These are phyloP conservation scores for Piper betle DNA, from an alignment of 164 flowering plant species.

Conservation along the genomic window DNA sequence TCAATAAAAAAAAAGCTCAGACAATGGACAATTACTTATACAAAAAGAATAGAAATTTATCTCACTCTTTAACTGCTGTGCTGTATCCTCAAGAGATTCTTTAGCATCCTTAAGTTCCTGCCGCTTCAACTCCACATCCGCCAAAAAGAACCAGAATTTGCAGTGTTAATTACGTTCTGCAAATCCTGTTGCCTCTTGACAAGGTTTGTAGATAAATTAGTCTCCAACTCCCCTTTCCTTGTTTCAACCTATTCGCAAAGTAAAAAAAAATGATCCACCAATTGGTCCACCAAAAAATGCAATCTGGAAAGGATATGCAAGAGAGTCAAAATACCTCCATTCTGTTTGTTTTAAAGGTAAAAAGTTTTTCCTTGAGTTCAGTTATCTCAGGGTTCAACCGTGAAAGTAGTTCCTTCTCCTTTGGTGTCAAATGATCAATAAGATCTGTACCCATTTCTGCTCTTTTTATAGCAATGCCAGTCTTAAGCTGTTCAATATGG, in stretches of 20 bases:
- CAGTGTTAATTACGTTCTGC: slow-evolving; percentile 42
- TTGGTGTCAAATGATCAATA: slow-evolving; percentile 68
- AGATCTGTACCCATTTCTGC: slow-evolving; percentile 95
- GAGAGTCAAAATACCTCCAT: slow-evolving; percentile 47
- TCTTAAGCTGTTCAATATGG: slow-evolving; percentile 77
- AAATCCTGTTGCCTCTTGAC: slow-evolving; percentile 75
- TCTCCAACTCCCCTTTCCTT: slow-evolving; percentile 90
- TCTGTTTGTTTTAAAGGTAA: slow-evolving; percentile 62
- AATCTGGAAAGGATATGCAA: neutral
- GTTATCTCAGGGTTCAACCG: slow-evolving; percentile 86
- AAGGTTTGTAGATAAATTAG: slow-evolving; percentile 82
- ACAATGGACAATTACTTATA: neutral
- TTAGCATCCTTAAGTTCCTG: slow-evolving; percentile 69
- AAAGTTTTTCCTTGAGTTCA: slow-evolving; percentile 60
- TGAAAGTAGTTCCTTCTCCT: slow-evolving; percentile 62
- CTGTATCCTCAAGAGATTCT: slow-evolving; percentile 41
- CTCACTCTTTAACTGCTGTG: slow-evolving; percentile 56
- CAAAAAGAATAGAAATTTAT: neutral
- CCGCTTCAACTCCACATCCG: slow-evolving; percentile 49
- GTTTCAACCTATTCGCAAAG: slow-evolving; percentile 46
- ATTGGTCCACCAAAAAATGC: neutral
- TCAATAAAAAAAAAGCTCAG: neutral
- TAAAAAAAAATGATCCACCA: slow-evolving; percentile 10
- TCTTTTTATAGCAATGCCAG: slow-evolving; percentile 54
- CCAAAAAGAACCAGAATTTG: slow-evolving; percentile 29